These are phyloP conservation scores for Dactylellina haptotyla DNA, from an alignment of 2,329 filamentous ascomycete species.

Conservation along the genomic window DNA sequence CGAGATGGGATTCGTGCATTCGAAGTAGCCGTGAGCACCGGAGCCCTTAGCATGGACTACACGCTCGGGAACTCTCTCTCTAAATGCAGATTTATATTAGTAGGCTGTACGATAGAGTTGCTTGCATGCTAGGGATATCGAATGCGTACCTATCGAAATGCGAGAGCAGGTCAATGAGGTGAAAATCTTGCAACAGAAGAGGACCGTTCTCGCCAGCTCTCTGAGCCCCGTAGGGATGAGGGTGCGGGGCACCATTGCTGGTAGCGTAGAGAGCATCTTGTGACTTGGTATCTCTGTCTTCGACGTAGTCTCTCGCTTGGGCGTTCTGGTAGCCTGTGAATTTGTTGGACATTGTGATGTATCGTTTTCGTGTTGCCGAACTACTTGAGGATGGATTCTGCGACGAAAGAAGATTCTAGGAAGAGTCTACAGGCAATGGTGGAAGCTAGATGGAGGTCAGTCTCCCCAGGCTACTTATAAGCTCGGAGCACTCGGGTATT, in stretches of 20 bases:
- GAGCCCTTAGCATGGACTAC: slow-evolving; percentile 60
- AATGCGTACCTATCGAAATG: slow-evolving; percentile 64
- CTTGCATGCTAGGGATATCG: neutral
- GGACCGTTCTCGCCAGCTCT: slow-evolving; percentile 69
- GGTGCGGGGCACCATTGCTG: slow-evolving; percentile 68
- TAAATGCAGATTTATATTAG: neutral
- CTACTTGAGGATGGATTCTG: neutral
- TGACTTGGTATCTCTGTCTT: slow-evolving; percentile 47
- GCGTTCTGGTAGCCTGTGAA: slow-evolving; percentile 43
- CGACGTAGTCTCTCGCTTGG: slow-evolving; percentile 37
- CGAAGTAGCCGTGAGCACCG: slow-evolving; percentile 65
- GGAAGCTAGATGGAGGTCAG: neutral
- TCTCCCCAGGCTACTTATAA: too few species aligned
- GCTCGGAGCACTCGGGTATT: too few species aligned
- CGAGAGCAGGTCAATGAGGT: slow-evolving; percentile 71
- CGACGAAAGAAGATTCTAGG: slow-evolving; percentile 1
- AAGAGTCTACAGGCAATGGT: slow-evolving; percentile 27
- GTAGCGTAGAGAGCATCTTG: slow-evolving; percentile 65
- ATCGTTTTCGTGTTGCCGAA: slow-evolving; percentile 18
- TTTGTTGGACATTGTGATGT: slow-evolving; percentile 39
- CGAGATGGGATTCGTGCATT: slow-evolving; percentile 65
- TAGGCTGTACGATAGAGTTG: too few species aligned
- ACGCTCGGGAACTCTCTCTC: slow-evolving; percentile 66
- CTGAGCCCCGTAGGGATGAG: slow-evolving; percentile 70
- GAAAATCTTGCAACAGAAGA: slow-evolving; percentile 72